A percentile compares a stretch with the other conserved stretches of the same genome.
These are phyloP conservation scores for Ramaria sp. DNA, from an alignment of 768 basidiomycete species.

Conservation along the genomic window DNA sequence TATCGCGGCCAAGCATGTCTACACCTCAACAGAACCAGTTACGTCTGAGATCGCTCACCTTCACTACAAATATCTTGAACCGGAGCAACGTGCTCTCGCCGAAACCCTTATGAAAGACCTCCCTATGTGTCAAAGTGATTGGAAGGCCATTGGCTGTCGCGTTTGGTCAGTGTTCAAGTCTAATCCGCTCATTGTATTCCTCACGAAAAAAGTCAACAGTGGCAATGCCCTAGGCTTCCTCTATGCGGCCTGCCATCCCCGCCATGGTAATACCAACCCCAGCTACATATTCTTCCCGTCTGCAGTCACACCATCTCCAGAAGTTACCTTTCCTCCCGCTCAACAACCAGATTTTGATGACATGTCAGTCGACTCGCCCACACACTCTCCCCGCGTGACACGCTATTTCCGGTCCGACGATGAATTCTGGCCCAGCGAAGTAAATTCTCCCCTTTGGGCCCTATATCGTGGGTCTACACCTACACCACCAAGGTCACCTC, in stretches of 20 bases:
- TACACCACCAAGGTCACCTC: background rate
- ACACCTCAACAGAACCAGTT: background rate
- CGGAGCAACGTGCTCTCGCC: background rate
- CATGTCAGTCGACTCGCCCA: background rate
- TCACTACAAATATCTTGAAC: background rate
- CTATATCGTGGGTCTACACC: background rate
- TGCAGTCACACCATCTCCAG: constrained; percentile 29
- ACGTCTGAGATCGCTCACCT: background rate
- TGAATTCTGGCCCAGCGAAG: background rate
- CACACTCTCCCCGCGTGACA: background rate
- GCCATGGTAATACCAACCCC: constrained; percentile 15
- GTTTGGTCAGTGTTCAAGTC: constrained; percentile 25
- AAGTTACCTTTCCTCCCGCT: constrained; percentile 21
- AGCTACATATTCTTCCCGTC: constrained; percentile 40
- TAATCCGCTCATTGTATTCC: constrained; percentile 19
- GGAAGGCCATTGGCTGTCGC: constrained; percentile 22
- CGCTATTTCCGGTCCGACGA: constrained; percentile 1
- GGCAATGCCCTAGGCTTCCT: constrained; percentile 3
- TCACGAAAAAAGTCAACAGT: background rate
- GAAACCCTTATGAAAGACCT: background rate
- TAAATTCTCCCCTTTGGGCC: background rate
- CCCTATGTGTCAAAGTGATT: background rate
- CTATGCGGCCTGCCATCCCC: constrained; percentile 20
- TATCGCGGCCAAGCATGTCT: background rate
- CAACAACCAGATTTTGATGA: background rate